These are phyloP conservation scores for Auriscalpium vulgare DNA, from an alignment of 768 basidiomycete species.

Conservation along the genomic window DNA sequence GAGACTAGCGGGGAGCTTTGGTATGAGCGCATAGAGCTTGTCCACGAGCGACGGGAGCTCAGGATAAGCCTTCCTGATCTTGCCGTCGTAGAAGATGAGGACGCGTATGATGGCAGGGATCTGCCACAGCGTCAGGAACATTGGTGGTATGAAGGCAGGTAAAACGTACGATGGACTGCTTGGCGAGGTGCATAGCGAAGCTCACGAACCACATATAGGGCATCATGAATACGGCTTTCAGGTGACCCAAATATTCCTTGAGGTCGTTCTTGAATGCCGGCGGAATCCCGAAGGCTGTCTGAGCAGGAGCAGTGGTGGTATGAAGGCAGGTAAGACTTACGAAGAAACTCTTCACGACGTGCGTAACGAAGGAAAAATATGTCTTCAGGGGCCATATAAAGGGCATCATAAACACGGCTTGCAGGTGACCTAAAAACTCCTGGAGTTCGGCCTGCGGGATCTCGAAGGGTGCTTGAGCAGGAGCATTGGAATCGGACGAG, in stretches of 20 bases:
- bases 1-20: conserved; percentile 4
- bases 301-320: background rate
- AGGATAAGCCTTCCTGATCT: conserved; percentile 1
- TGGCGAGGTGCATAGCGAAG: background rate
- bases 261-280: background rate
- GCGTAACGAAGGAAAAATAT: background rate
- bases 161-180: conserved; percentile 2
- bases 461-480: background rate
- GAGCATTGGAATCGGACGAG: background rate
- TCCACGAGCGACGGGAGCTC: conserved; percentile 11
- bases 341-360: background rate
- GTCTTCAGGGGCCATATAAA: conserved; percentile 9
- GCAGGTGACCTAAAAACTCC: conserved; percentile 3
- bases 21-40: conserved; percentile 5
- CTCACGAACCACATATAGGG: conserved; percentile 7
- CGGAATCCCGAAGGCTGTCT: background rate
- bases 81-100: conserved; percentile 8
- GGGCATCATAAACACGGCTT: conserved; percentile 3
- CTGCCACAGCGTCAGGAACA: background rate
- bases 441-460: background rate
- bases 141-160: background rate
- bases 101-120: background rate
- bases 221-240: conserved; percentile 6
- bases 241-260: background rate
- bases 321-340: background rate